Base-by-base conservation (phyloP, 148 eudicot genomes). In the Chenopodium album region DNA sequence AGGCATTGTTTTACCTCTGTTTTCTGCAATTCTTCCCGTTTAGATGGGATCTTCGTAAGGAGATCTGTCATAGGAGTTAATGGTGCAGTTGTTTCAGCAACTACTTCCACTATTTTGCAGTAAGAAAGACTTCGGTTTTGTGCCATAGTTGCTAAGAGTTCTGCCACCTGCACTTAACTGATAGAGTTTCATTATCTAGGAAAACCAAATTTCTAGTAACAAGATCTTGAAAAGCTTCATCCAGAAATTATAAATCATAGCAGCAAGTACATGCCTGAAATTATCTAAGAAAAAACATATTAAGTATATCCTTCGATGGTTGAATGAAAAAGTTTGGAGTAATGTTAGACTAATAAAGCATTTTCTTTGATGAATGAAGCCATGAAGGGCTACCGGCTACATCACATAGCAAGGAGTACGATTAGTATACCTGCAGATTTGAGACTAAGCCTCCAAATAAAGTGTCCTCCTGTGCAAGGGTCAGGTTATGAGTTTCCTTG, bases 391-490 rank as follows among this genome's bases (percentile, higher is more conserved):
- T 66, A 46, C 50, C 65, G 72, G 73, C 26, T 66, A 46, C 50
- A 65, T 17, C 28, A 64, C n/a, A 81, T 31, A 70, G 13, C 14
- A 64, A 47, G 29, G 50, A 81, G 44, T n/a, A 69, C 68, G 7
- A 70, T 66, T 54, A 75, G 73, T 67, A 73, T 81, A 93, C 98
- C 98, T 94, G 98, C 79, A 94, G 92, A 78, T 93, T 94, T 77
- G 98, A 94, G 74, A 94, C 98, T 80, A 78, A 94, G 80, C 98
- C 98, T 54, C 98, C 98, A 89, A 93, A 93, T 76, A 91, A 87
- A 78, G 95, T 94, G 85, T 94, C 98, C 76, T 90, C 98, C 56
- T 69, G 72, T 44, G 92, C 88, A 50, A 94, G 90, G 19, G 87
- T 89, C 59, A 93, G 66, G 83, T 94, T 94, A 78, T 94, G 98